Evolutionary conservation across 305 asterid genomes (phyloP), one percentile per base, ranked within the genome.

Genomic region (Rubia balearica): DNA sequence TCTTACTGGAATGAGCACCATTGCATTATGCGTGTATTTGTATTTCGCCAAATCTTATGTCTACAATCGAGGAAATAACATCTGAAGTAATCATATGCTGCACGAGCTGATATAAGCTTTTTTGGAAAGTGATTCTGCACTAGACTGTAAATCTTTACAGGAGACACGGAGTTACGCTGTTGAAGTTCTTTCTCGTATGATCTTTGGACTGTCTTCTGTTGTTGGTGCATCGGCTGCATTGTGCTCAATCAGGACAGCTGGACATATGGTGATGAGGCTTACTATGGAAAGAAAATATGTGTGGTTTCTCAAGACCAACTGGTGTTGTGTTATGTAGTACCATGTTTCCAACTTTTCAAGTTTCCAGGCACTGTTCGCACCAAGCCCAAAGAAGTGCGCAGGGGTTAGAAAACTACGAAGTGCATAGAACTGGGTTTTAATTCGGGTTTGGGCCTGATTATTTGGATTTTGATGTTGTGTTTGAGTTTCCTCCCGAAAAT

Each of bases 1-100:
- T 17, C 77, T 85, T 16, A 85, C 86, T 2, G 85, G 80, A 41
- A 67, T 86, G 19, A 80, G 81, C 13, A 69, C 80, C 41, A 71
- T 67, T 49, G 77, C 78, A 9, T 71, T 83, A 30, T 4, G 27
- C 3, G 72, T 69, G 43, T 85, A 73, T 65, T 55, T 64, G 16
- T 64, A 64, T 41, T 38, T 64, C 8, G 33, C 68, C n/a, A 64
- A 64, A 46, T 64, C 72, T 11, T 17, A 68, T 36, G 11, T 68
- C n/a, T 68, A 68, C 22, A 68, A 5, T 12, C 48, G 72, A 9
- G 72, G 45, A 36, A 33, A 12, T 68, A 51, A 36, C 22, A 17
- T 16, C 17, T 68, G 36, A 68, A 51, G 33, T 49, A 40, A 17
- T 16, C 41, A 4, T 49, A 45, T 68, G 10, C n/a, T 5, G 55